Evolutionary conservation across 2,329 filamentous ascomycete species (phyloP), one percentile per base, ranked within the genome.

Genomic region (Aspergillus flavus): DNA sequence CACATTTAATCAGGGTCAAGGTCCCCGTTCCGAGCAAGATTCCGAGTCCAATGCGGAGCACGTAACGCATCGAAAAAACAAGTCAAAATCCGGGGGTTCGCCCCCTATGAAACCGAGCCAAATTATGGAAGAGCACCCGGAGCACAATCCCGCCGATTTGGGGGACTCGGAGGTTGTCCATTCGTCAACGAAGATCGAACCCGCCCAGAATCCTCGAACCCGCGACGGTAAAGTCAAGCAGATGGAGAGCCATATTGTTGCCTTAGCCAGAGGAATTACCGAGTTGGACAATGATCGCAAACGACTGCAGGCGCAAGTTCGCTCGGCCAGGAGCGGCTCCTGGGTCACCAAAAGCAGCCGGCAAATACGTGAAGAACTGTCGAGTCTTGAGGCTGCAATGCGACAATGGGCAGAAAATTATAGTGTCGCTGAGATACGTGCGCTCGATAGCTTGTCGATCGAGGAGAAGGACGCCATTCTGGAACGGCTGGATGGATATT

Each of bases 391-490:
- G 21, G 58, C 57, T 21, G 58, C n/a, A 19, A 30, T 65, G 32
- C 64, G 61, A 9, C 12, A 26, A 3, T 63, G 61, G 64, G 61
- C 61, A 4, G 50, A 52, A 14, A 59, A 53, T 6, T 53, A 59
- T 26, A 55, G 58, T 21, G 55, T 58, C 2, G 10, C 19, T 26
- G 39, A 43, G 32, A 21, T 58, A 12, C 9, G 46, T 10, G 55
- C 48, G 28, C 16, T 63, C 2, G 41, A 63, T 14, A 16, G 19
- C 4, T n/a, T 59, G 14, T 6, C 55, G 14, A 43, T 11, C n/a
- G 52, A 55, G 26, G 55, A 57, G 1, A 56, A 56, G 21, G 26
- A 61, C 14, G 11, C 21, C 6, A 26, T 59, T 23, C 16, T 65
- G 14, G 36, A 56, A 21, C 10, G 32, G 14, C 4, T 65, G 36